Percentiles rank a stretch among this genome's conserved stretches.
phyloP scores from a whole-genome alignment of 768 basidiomycete species.

The Leccinum subgranulosum region DNA sequence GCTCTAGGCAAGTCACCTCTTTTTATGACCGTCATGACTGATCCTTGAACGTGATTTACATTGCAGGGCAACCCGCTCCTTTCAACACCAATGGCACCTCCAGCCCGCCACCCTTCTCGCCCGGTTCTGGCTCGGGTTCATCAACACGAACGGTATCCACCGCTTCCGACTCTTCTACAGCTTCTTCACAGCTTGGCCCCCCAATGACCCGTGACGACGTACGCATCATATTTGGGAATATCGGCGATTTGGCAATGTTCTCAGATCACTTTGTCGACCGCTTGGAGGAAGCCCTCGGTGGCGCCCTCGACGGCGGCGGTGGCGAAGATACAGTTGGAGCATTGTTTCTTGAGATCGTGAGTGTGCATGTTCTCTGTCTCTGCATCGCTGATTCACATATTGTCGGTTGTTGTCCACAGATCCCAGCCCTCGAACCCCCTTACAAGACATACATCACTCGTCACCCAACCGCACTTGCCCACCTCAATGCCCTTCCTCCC shows the following conservation, averaged over 20 bases:
- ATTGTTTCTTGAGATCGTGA: conserved; percentile 66
- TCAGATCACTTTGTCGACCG: conserved; percentile 63
- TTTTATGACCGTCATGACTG: conserved; percentile 1
- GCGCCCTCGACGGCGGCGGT: conserved; percentile 55
- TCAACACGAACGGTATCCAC: conserved; percentile 41
- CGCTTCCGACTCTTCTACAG: conserved; percentile 48
- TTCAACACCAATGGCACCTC: conserved; percentile 30
- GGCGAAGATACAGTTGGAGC: conserved; percentile 71
- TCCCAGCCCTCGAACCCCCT: conserved; percentile 64
- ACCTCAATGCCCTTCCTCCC: conserved; percentile 48
- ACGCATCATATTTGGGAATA: conserved; percentile 72
- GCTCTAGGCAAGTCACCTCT: conserved; percentile 57
- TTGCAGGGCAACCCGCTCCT: conserved; percentile 39
- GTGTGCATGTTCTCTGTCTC: conserved; percentile 27
- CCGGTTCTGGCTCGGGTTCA: conserved; percentile 35
- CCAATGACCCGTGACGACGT: conserved; percentile 74
- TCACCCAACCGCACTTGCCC: conserved; percentile 70
- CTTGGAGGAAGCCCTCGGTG: conserved; percentile 65
- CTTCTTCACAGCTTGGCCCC: conserved; percentile 46
- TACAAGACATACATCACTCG: conserved; percentile 82
- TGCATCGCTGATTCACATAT: not conserved
- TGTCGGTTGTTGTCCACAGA: conserved; percentile 36
- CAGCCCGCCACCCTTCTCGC: conserved; percentile 25
- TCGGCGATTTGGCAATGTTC: conserved; percentile 70
- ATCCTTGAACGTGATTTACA: conserved; percentile 9